A percentile compares a stretch with the other conserved stretches of the same genome.
phyloP scores from a whole-genome alignment of 768 basidiomycete genomes.

The Kondoa malvinella region DNA sequence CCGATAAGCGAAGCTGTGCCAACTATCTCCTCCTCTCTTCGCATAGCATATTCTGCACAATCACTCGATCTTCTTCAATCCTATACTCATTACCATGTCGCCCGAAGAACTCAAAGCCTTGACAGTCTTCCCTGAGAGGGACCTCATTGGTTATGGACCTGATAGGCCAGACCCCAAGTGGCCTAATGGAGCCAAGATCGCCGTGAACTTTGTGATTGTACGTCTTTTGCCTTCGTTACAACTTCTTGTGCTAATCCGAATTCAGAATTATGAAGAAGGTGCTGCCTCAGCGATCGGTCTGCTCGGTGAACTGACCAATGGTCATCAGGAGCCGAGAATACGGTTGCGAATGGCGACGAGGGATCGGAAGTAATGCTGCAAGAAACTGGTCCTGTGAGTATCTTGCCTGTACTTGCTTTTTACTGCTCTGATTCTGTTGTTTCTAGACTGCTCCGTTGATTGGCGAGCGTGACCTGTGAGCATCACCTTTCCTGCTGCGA shows the following conservation, averaged over 20 bases:
- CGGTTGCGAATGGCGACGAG: constrained; percentile 19
- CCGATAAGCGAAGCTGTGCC: not conserved
- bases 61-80: too few relatives aligned
- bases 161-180: not conserved
- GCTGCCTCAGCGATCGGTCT: not conserved
- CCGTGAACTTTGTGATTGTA: constrained; percentile 15
- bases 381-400: constrained; percentile 1
- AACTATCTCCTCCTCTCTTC: too few relatives aligned
- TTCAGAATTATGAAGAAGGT: not conserved
- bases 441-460: not conserved
- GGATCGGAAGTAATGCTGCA: constrained; percentile 1
- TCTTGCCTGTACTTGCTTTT: not conserved
- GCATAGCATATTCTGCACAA: too few relatives aligned
- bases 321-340: constrained; percentile 19
- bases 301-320: not conserved
- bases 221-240: not conserved
- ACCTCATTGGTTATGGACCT: constrained; percentile 11
- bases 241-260: not conserved
- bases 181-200: constrained; percentile 20
- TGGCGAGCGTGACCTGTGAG: not conserved
- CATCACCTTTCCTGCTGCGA: too few relatives aligned
- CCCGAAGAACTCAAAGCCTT: not conserved
- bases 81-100: too few relatives aligned
- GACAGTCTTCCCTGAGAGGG: not conserved
- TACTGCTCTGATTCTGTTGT: not conserved